phyloP scores from a whole-genome alignment of 2,329 filamentous ascomycete species.

The Talaromyces verruculosus region DNA sequence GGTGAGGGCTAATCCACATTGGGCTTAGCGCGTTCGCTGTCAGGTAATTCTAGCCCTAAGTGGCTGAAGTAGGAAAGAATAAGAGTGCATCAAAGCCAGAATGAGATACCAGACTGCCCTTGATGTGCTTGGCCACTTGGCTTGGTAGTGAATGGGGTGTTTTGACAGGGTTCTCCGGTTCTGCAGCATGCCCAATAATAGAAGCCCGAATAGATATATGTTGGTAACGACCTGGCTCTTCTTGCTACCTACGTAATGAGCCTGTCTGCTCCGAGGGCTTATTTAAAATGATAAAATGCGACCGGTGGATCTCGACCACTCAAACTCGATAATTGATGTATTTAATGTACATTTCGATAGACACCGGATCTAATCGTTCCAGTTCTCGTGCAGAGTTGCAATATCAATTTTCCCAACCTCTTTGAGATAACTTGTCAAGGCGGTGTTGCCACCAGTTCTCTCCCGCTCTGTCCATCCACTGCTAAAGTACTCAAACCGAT shows the following conservation, averaged over 20 bases:
- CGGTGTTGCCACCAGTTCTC: not conserved
- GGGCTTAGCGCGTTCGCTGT: not conserved
- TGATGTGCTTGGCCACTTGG: not conserved
- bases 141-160: not conserved
- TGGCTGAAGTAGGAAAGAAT: slow-evolving; percentile 4
- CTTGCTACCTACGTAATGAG: too few species aligned
- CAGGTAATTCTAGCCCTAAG: not conserved
- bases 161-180: too few species aligned
- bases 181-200: too few species aligned
- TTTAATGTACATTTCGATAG: not conserved
- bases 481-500: slow-evolving; percentile 19
- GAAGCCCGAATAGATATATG: too few species aligned
- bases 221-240: too few species aligned
- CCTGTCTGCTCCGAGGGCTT: too few species aligned
- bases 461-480: slow-evolving; percentile 18
- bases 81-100: not conserved
- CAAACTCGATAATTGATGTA: not conserved
- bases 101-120: not conserved
- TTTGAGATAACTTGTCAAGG: slow-evolving; percentile 16
- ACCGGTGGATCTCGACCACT: not conserved
- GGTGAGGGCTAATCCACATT: not conserved
- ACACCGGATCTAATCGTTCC: slow-evolving; percentile 7
- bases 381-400: slow-evolving; percentile 17
- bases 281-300: too few species aligned
- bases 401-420: slow-evolving; percentile 15